These are phyloP conservation scores for Choanephora cucurbitarum DNA, from an alignment of 371 early-diverging fungal genomes.

Conservation along the genomic window DNA sequence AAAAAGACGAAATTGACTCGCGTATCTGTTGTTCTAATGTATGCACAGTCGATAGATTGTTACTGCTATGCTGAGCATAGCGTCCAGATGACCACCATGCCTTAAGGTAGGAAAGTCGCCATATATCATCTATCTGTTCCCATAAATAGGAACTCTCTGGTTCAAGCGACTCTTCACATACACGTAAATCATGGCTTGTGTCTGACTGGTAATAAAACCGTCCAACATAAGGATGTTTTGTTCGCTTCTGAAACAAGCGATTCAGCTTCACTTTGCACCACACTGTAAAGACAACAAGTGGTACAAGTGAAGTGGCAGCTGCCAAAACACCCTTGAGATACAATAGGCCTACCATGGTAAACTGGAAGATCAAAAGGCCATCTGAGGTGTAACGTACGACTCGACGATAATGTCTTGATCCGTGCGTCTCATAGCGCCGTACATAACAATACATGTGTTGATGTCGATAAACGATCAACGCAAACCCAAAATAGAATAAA, in stretches of 20 bases:
- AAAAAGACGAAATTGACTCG: neutral
- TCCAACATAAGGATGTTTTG: conserved; percentile 42
- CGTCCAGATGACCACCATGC: conserved; percentile 42
- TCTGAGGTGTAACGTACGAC: conserved; percentile 78
- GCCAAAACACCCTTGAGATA: conserved; percentile 60
- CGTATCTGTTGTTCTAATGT: conserved; percentile 7
- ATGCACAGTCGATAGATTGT: conserved; percentile 14
- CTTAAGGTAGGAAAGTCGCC: conserved; percentile 37
- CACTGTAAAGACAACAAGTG: conserved; percentile 51
- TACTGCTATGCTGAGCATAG: conserved; percentile 24
- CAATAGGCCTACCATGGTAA: conserved; percentile 79
- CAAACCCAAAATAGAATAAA: conserved; percentile 73
- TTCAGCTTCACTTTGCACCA: conserved; percentile 56
- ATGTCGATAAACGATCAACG: conserved; percentile 78
- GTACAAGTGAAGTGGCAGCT: conserved; percentile 46
- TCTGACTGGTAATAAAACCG: conserved; percentile 24
- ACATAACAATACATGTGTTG: conserved; percentile 84
- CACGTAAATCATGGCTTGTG: neutral
- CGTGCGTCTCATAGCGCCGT: conserved; percentile 81
- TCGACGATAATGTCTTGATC: conserved; percentile 72
- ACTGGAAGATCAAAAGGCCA: conserved; percentile 83
- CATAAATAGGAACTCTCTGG: neutral
- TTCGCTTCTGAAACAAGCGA: conserved; percentile 42
- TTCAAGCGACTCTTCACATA: neutral
- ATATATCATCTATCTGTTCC: conserved; percentile 32